phyloP scores from a whole-genome alignment of 2,329 filamentous ascomycete genomes.

The Tolypocladium sp. region DNA sequence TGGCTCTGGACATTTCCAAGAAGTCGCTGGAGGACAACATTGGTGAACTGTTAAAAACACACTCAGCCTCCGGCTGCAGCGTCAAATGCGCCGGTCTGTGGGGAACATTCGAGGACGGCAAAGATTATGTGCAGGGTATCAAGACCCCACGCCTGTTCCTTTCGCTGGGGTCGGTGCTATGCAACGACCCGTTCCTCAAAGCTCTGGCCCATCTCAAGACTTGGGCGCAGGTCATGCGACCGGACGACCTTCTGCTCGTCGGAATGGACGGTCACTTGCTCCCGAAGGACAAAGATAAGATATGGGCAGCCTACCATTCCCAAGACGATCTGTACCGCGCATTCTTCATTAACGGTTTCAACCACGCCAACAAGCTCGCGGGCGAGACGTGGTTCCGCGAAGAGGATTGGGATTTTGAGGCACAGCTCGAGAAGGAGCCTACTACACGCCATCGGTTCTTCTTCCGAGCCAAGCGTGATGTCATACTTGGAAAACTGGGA shows the following conservation, averaged over 20 bases:
- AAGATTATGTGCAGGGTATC: constrained; percentile 19
- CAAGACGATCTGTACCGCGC: constrained; percentile 22
- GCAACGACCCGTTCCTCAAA: constrained; percentile 28
- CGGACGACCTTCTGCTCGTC: constrained; percentile 25
- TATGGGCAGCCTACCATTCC: constrained; percentile 30
- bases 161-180: constrained; percentile 31
- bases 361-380: constrained; percentile 24
- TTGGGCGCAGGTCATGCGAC: constrained; percentile 25
- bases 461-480: constrained; percentile 24
- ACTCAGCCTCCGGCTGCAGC: constrained; percentile 13
- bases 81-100: constrained; percentile 28
- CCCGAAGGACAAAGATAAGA: constrained; percentile 21
- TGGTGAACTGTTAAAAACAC: constrained; percentile 17
- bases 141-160: constrained; percentile 25
- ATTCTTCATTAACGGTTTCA: constrained; percentile 31
- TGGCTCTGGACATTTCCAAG: constrained; percentile 30
- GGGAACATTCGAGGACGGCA: constrained; percentile 28
- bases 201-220: constrained; percentile 24
- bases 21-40: constrained; percentile 25
- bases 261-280: constrained; percentile 32
- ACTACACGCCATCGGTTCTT: constrained; percentile 30
- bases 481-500: constrained; percentile 15
- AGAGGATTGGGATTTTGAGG: constrained; percentile 27
- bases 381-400: constrained; percentile 24
- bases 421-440: constrained; percentile 23